Evolutionary conservation across 345 rosid genomes (phyloP), one percentile per base, ranked within the genome.

Genomic region (Lumnitzera littorea): DNA sequence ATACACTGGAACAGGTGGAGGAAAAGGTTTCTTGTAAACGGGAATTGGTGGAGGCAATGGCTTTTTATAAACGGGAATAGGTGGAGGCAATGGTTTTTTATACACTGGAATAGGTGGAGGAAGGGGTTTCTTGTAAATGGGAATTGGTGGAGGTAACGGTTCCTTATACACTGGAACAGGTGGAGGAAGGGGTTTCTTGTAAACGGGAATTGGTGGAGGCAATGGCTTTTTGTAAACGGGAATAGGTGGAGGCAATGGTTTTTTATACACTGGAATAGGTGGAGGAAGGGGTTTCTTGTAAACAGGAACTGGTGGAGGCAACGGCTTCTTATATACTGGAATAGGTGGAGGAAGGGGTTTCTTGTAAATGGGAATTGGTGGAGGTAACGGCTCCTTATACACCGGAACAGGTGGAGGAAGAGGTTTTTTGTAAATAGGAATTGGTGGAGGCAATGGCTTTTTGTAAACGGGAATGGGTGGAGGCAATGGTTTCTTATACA

Each of bases 161-260:
- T n/a, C n/a, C n/a, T 58, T 48, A 61, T 59, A 48, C 13, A 67
- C 43, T 9, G 43, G 43, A 1, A 36, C 9, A 7, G 53, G 71
- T 24, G 62, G 65, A 2, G 61, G 65, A 5, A 63, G 71, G 55
- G 68, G 62, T 31, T 17, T 25, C 68, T 66, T 43, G 50, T 62
- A 27, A 27, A 27, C 31, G 3, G 31, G 31, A 27, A 27, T 5
- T 2, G 31, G 31, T 27, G 31, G 31, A 27, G 31, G 31, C 31
- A 27, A 36, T 13, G 77, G 70, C 58, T 68, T 68, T n/a, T 74
- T 60, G 20, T 60, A 53, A 0, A 69, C 24, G 2, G 77, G 77
- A 4, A 68, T 43, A 0, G 58, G 63, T 0, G 68, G 76, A 0
- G 68, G 73, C 4, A 15, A 46, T 0, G 72, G 73, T 63, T 58